Evolutionary conservation across 768 basidiomycete species (phyloP), one percentile per base, ranked within the genome.

Genomic region (Trametes coccinea): DNA sequence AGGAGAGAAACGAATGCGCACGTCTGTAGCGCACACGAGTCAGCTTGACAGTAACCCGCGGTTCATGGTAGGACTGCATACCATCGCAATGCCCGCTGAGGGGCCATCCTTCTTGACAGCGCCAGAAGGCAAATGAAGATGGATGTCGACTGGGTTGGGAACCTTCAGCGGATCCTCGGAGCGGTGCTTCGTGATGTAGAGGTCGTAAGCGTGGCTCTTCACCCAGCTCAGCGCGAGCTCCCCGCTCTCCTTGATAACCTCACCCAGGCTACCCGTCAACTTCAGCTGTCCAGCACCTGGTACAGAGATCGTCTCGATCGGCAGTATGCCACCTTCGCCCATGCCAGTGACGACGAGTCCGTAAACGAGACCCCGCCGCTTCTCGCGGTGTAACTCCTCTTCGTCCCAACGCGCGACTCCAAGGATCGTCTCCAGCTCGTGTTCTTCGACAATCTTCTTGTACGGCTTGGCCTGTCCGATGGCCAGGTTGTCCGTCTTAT

Each of bases 41-140:
- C 30, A 3, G 41, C 10, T 4, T 27, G 17, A 2, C 22, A 22
- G 22, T 27, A 16, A 29, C 10, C 22, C 22, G 16, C 10, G 7
- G 4, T 9, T 5, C 4, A 27, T 6, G 13, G 30, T 13, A 14
- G 6, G 39, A 50, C 14, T 48, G 70, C 79, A 60, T 62, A 92
- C 90, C 85, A 95, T 93, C 0, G 92, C 91, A 27, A 95, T 80
- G 2, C 94, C 94, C 0, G 93, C 94, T 69, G 90, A 92, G 0
- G 94, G 93, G 0, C 95, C 94, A 68, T 96, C 94, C 77, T 96
- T 97, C 82, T 88, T 93, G 73, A 94, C 90, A 2, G 93, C 90
- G 0, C 95, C 95, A 1, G 90, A 83, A 0, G 95, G 95, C 8
- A 96, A 78, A 70, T 97, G 95, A 14, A 95, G 76, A 68, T 98